Evolutionary conservation across 345 rosid species (phyloP), one percentile per base, ranked within the genome.

Genomic region (Draba incana): DNA sequence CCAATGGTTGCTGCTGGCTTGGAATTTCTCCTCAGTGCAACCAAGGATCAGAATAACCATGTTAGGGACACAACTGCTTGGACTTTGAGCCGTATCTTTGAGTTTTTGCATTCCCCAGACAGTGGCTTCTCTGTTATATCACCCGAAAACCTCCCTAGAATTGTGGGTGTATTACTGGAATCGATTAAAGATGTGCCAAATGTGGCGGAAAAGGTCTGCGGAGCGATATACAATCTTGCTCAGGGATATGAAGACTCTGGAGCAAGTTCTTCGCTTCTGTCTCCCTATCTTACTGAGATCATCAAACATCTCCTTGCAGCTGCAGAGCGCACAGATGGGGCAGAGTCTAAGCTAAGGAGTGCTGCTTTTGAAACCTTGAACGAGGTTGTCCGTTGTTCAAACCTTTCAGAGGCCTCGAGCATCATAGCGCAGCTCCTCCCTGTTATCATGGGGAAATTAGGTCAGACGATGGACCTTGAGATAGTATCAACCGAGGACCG

Each of bases 61-160:
- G 99, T 94, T 70, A 87, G 87, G 78, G 97, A 93, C 74, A 87
- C 99, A 37, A 91, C 96, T 44, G 97, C 97, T 8, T 93, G 97
- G 99, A 84, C 99, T 55, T 88, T 94, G 39, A 77, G 96, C 61
- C 91, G 97, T 14, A 80, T 89, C 67, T 94, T 94, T 78, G 97
- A 94, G 86, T 79, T 91, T 65, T 67, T 94, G 81, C 97, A 94
- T 74, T 50, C 84, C 73, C 92, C 91, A 48, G 82, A 91, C 38
- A 66, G 50, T 61, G 95, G 90, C 6, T 84, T 83, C 79, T 81
- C 92, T 60, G 81, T 89, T 33, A 86, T 91, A 49, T 74, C 95
- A 39, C 74, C 81, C 3, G 92, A 80, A 73, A 89, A 91, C 57
- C 84, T 89, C n/a, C 86, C 84, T 27, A 76, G 45, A 46, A 78